A percentile compares a stretch with the other conserved stretches of the same genome.
phyloP scores from a whole-genome alignment of 345 rosid genomes.

The Reutealis trisperma region DNA sequence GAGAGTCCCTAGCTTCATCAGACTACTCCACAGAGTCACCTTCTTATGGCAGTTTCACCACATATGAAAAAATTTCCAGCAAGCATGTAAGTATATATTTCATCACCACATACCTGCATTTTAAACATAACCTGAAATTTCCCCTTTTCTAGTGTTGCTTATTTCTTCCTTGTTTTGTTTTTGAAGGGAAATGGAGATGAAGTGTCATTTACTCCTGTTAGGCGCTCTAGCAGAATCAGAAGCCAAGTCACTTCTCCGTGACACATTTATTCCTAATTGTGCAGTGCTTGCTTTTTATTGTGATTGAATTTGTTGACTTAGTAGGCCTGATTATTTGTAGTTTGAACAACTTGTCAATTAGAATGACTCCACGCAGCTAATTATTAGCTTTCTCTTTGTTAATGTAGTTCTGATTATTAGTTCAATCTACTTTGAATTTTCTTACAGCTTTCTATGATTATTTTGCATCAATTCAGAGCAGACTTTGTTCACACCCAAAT shows the following conservation, averaged over 20 bases:
- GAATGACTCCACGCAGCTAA: neutral
- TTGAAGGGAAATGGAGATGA: constrained; percentile 59
- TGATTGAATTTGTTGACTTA: neutral
- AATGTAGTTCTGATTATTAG: neutral
- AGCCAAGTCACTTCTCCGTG: constrained; percentile 52
- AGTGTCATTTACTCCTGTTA: constrained; percentile 66
- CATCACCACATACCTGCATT: neutral
- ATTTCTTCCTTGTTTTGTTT: constrained; percentile 9
- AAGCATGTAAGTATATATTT: constrained; percentile 51
- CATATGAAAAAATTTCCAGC: constrained; percentile 64
- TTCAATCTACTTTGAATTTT: constrained; percentile 5
- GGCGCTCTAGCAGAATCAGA: constrained; percentile 81
- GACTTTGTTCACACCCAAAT: too few species aligned
- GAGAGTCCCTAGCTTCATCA: constrained; percentile 71
- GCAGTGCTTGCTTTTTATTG: neutral
- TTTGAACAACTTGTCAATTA: neutral
- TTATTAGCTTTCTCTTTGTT: neutral
- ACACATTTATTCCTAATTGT: constrained; percentile 13
- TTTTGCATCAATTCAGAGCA: too few species aligned
- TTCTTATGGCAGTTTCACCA: constrained; percentile 82
- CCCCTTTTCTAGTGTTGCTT: constrained; percentile 7
- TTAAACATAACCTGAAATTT: neutral
- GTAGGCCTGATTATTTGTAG: neutral
- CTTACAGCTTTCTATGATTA: neutral
- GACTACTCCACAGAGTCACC: constrained; percentile 54